Base-by-base conservation (phyloP, 495 filamentous ascomycete species). In the Tuber microsphaerosporum region DNA sequence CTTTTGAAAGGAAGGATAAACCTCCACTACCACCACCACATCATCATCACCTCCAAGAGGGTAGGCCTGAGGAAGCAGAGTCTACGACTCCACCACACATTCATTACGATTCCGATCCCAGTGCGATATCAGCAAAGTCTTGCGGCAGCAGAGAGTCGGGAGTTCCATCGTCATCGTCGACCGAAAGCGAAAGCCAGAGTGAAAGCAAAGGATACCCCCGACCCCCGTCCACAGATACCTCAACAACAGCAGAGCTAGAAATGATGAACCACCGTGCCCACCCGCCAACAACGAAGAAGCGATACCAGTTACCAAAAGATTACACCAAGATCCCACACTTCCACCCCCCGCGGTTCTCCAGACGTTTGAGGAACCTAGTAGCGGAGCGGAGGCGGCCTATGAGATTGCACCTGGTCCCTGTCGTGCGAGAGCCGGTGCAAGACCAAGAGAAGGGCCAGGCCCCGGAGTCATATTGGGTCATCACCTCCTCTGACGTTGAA, bases 271-370 rank as follows among this genome's bases (percentile, higher is more conserved):
- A 31, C 51, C n/a, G 31, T 61, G 51, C n/a, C 51, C 51, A 31
- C n/a, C 51, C 8, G 8, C 51, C 51, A 61, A 61, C n/a, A 26
- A 26, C n/a, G n/a, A 61, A 61, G 10, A 61, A 31, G 51, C 51
- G 51, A 61, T 61, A 31, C 51, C 51, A 61, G n/a, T 31, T 61
- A 16, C 77, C 77, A 0, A 75, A 78, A 22, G 76, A 69, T 48
- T 79, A 79, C 61, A 46, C 77, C 34, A 75, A 79, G 65, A 73
- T 79, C 39, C 77, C 77, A 31, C 77, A 79, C 65, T 79, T 79
- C 70, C 77, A 79, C 45, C 77, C 77, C 16, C 77, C 77, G 10
- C 77, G 77, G 17, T 79, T 79, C 70, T 79, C 77, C 1, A 61
- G 73, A 34, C 73, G 77, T 45, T 68, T 79, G 41, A 74, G 77